Conservation (phyloP, 257 asterid genomes). For the Solanum verrucosum region DNA sequence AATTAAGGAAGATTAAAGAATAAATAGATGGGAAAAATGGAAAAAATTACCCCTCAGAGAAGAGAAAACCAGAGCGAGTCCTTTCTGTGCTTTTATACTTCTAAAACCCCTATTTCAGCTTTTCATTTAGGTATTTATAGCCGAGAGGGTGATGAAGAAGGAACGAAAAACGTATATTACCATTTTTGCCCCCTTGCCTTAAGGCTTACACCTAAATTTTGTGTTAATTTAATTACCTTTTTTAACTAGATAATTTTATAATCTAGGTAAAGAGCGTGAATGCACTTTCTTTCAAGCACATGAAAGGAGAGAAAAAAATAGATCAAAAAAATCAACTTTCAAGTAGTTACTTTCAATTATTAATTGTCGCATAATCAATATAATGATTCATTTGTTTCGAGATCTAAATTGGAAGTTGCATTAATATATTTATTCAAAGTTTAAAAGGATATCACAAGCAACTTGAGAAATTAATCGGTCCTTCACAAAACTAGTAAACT, state of each 20-base stretch:
- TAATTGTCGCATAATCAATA: too few relatives aligned
- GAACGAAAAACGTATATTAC: background rate
- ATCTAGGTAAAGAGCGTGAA: background rate
- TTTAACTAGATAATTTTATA: too few relatives aligned
- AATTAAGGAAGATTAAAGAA: background rate
- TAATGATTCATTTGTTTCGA: too few relatives aligned
- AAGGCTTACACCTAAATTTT: too few relatives aligned
- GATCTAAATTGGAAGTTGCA: background rate
- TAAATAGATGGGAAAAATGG: background rate
- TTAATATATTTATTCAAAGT: too few relatives aligned
- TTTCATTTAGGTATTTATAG: background rate
- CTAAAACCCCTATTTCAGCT: background rate
- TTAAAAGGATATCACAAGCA: background rate
- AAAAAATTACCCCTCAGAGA: background rate
- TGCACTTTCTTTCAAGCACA: too few relatives aligned
- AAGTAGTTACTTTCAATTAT: too few relatives aligned
- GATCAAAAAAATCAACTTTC: too few relatives aligned
- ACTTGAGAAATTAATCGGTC: background rate
- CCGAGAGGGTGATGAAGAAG: background rate
- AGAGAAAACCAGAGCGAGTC: background rate
- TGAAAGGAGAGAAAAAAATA: too few relatives aligned
- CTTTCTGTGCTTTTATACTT: background rate
- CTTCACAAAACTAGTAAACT: too few relatives aligned
- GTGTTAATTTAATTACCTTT: background rate
- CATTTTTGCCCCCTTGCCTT: background rate